Evolutionary conservation across 306 rosid genomes (phyloP), one percentile per base, ranked within the genome.

Genomic region (Gastrolobium villosum): DNA sequence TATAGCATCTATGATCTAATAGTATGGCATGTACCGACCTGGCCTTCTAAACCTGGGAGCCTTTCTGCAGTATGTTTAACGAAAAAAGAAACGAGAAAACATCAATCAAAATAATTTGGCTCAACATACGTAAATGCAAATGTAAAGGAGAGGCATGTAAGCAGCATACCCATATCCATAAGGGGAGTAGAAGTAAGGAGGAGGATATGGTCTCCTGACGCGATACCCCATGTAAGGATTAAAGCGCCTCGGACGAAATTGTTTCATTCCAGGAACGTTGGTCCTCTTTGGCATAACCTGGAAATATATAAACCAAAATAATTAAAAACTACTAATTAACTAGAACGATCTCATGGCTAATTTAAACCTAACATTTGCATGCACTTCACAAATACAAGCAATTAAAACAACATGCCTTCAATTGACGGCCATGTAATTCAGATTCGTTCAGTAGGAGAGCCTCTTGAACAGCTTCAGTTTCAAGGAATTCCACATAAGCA

Each of bases 221-320:
- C 94, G 92, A 81, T 79, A 87, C 0, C 89, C 93, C 88, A 54
- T 74, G 86, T 92, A 87, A 48, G 99, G 92, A 84, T 60, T 91
- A 82, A 76, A 88, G 34, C 99, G 97, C 71, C 97, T 88, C 7
- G 91, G 88, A 5, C 92, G 90, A 72, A 76, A 88, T 73, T 92
- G 99, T 83, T 95, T 95, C 99, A 95, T 92, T 76, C 98, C 98
- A 36, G 99, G 99, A 65, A 92, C 94, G 76, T 95, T 95, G 26
- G 98, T 95, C 82, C 99, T 89, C 88, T 95, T 95, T 0, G 96
- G 94, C 84, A 88, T 70, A 79, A 94, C 99, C 97, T 94, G 86
- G 69, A 72, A 79, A 55, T 49, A 75, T 62, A 46, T 6, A 10
- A 15, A 83, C 28, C 6, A 79, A 72, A 63, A 53, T 41, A 30